Evolutionary conservation across 73 alveolate species (phyloP).

Genomic region (Blepharisma japonicum): DNA sequence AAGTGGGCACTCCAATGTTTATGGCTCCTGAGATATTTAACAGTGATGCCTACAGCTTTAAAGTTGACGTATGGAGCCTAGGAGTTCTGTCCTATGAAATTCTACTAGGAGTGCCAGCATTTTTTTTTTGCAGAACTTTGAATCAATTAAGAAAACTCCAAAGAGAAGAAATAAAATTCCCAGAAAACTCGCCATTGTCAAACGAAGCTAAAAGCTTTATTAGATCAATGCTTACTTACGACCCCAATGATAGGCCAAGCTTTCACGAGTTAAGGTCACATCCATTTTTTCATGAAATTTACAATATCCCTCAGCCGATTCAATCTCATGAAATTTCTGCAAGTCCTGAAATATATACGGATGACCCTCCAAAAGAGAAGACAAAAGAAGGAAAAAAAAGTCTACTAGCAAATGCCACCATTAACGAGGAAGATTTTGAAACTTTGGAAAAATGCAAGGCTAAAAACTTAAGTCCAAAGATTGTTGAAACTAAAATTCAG

Average conservation of each 20-base stretch:
- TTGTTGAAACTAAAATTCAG: background rate
- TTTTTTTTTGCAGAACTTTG: constrained; percentile 1
- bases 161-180: constrained; percentile 1
- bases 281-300: background rate
- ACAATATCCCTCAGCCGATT: background rate
- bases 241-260: background rate
- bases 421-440: no score
- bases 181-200: background rate
- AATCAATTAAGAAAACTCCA: constrained; percentile 1
- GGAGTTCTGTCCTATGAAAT: constrained; percentile 23
- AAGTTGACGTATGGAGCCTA: constrained; percentile 50
- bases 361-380: background rate
- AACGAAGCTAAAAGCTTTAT: background rate
- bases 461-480: background rate
- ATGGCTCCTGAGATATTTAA: constrained; percentile 61
- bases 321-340: background rate
- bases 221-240: background rate
- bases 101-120: background rate
- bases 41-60: constrained; percentile 35
- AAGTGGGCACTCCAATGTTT: constrained; percentile 56
- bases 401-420: no score
- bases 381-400: no score
- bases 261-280: constrained; percentile 6
- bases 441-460: no score
- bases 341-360: constrained; percentile 21